These are phyloP conservation scores for Wallacemonas sp. DNA, from an alignment of 208 protist genomes.

Conservation along the genomic window DNA sequence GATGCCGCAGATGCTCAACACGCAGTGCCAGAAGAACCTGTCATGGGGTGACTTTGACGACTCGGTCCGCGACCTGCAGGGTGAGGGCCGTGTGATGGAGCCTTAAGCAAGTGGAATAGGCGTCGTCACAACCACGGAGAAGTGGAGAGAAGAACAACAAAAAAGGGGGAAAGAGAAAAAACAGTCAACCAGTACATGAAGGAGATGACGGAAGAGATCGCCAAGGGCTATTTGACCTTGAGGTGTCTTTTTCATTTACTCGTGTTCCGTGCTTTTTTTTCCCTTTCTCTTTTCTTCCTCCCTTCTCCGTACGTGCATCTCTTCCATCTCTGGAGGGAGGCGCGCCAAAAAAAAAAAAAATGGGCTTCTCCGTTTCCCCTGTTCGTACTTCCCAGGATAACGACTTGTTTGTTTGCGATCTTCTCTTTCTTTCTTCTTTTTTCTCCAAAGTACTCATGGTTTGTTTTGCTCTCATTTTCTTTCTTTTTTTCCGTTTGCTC, in stretches of 20 bases:
- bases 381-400: too few species aligned
- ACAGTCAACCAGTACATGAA: background rate
- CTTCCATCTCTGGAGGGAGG: too few species aligned
- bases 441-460: background rate
- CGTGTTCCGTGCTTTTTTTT: conserved; percentile 12
- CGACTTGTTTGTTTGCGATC: conserved; percentile 14
- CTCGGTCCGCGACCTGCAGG: background rate
- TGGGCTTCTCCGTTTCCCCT: too few species aligned
- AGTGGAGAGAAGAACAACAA: background rate
- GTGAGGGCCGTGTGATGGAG: conserved; percentile 7
- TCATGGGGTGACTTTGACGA: background rate
- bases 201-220: background rate
- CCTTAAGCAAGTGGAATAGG: background rate
- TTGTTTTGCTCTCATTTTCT: background rate
- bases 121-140: background rate
- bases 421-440: conserved; percentile 8
- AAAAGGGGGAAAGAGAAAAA: conserved; percentile 10
- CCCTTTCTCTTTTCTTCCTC: conserved; percentile 1
- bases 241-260: conserved; percentile 5
- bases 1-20: background rate
- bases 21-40: conserved; percentile 6
- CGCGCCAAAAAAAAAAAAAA: too few species aligned
- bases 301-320: too few species aligned
- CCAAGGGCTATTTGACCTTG: background rate
- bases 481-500: conserved; percentile 3